Base-by-base conservation (phyloP, 1,284 basidiomycete species). In the Puccinia horiana region DNA sequence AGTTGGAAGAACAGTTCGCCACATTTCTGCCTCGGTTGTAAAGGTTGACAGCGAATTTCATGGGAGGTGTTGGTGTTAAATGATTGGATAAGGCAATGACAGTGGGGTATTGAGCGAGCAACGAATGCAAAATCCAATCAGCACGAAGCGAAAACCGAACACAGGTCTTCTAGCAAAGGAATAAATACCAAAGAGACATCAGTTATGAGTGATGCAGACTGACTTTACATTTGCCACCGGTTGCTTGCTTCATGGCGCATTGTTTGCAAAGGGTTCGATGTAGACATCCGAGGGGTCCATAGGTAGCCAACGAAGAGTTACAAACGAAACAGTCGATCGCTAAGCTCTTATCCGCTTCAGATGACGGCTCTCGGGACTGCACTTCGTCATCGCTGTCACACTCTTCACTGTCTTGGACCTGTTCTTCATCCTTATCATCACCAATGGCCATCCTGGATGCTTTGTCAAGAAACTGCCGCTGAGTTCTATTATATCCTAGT, bases 191-290 rank as follows among this genome's bases (percentile, higher is more conserved):
- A 61, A 16, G 16, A 8, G 44, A 8, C 44, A 47, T 47, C 44
- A 47, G 44, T 16, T 47, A n/a, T n/a, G n/a, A n/a, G n/a, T n/a
- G 54, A 56, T 2, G 54, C 26, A 9, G 63, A 65, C 69, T 79
- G 8, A 79, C 77, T 49, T 70, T 79, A 32, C 77, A 79, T 69
- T 70, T 69, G 16, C 77, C 77, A 37, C 77, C 77, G 20, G 77
- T 79, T 12, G 77, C 77, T 79, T 79, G 77, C 47, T 70, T 79
- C 77, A 79, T 79, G 40, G 77, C 77, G 69, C 77, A 79, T n/a
- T 26, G n/a, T 42, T 79, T 79, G 29, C 77, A 79, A n/a, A 79
- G 61, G 3, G 77, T 79, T n/a, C 42, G 49, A 70, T 79, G 77
- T 32, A 44, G 47, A 58, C 77, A 79, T 35, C 65, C 65, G 37